Evolutionary conservation across 2,329 filamentous ascomycete genomes (phyloP).

Genomic region (Penicillium sclerotiorum): DNA sequence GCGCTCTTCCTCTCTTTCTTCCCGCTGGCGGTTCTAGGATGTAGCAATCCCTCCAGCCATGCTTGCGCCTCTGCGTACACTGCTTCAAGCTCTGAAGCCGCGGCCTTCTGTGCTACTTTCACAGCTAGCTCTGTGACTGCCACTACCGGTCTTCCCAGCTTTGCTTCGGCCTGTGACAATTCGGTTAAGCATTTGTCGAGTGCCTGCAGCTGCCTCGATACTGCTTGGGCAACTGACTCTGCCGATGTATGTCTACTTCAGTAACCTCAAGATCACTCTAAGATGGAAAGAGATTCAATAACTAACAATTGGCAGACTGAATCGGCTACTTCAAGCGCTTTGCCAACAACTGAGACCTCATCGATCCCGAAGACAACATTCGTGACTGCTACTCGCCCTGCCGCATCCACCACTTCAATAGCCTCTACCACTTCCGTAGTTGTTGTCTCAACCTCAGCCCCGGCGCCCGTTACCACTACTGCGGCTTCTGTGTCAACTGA

Average conservation of each 20-base stretch:
- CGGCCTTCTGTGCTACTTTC: conserved; percentile 28
- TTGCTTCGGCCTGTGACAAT: conserved; percentile 23
- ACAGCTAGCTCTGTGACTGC: conserved; percentile 25
- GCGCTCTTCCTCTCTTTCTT: conserved; percentile 27
- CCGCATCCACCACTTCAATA: conserved; percentile 1
- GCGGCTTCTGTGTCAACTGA: background rate
- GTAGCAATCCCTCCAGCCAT: conserved; percentile 23
- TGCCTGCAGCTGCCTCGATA: conserved; percentile 29
- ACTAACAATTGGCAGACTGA: conserved; percentile 6
- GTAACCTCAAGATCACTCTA: no score
- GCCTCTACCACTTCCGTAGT: background rate
- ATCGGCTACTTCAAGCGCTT: background rate
- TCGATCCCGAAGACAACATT: conserved; percentile 10
- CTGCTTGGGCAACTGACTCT: conserved; percentile 17
- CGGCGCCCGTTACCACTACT: conserved; percentile 1
- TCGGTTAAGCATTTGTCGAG: conserved; percentile 27
- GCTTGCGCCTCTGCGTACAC: conserved; percentile 27
- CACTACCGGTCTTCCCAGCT: conserved; percentile 23
- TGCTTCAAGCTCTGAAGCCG: conserved; percentile 23
- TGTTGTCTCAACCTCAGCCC: conserved; percentile 3
- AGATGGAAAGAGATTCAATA: no score
- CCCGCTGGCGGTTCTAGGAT: conserved; percentile 24
- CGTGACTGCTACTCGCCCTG: conserved; percentile 6
- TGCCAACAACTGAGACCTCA: conserved; percentile 6
- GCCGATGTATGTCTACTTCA: no score